Evolutionary conservation across 2,329 filamentous ascomycete genomes (phyloP).

Genomic region (Leptographium procerum): DNA sequence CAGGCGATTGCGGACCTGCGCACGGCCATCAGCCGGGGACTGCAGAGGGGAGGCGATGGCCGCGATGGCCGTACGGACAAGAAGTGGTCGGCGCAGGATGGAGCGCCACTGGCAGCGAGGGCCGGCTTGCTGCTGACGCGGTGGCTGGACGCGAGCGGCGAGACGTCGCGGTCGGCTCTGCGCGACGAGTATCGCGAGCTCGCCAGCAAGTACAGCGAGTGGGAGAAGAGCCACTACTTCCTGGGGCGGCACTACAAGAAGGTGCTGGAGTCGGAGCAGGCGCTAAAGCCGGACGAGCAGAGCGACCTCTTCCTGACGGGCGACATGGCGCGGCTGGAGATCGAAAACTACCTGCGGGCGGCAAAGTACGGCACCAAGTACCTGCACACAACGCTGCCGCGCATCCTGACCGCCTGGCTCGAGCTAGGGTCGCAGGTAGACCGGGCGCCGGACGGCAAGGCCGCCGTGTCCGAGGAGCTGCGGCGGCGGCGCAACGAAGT

Average conservation of each 20-base stretch:
- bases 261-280: conserved; percentile 78
- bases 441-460: conserved; percentile 44
- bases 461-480: conserved; percentile 40
- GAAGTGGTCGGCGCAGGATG: neutral
- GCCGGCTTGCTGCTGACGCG: conserved; percentile 86
- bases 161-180: conserved; percentile 73
- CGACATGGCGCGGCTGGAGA: conserved; percentile 75
- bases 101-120: conserved; percentile 46
- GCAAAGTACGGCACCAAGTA: conserved; percentile 88
- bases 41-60: neutral
- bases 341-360: conserved; percentile 86
- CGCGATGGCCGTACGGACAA: neutral
- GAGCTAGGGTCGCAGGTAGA: conserved; percentile 73
- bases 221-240: conserved; percentile 98
- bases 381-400: conserved; percentile 85
- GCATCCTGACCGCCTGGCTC: conserved; percentile 86
- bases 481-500: conserved; percentile 48
- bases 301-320: conserved; percentile 66
- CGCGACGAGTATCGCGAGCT: conserved; percentile 75
- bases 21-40: conserved; percentile 53
- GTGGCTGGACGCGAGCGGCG: conserved; percentile 92
- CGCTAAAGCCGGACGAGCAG: conserved; percentile 64
- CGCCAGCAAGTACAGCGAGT: conserved; percentile 55
- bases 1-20: conserved; percentile 91
- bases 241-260: conserved; percentile 97